A percentile compares a stretch with the other conserved stretches of the same genome.
phyloP scores from a whole-genome alignment of 106 monocot species.

The Hemerocallis citrina region DNA sequence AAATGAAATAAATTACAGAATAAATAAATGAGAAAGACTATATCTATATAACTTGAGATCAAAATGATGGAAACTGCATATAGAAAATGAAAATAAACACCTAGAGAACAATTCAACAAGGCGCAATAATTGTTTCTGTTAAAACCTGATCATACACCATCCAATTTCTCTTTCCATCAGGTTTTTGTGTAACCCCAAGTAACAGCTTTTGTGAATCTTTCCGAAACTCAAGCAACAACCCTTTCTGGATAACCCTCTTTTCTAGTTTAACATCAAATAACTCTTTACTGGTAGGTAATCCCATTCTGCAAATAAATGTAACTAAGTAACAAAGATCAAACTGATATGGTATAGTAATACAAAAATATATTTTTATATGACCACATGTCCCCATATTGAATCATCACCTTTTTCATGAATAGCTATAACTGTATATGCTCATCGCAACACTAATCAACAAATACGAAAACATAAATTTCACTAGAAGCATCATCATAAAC shows the following conservation, averaged over 20 bases:
- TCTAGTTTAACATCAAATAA: slow-evolving; percentile 45
- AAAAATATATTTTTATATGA: background rate
- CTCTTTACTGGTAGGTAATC: slow-evolving; percentile 45
- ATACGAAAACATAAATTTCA: background rate
- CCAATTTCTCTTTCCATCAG: slow-evolving; percentile 99
- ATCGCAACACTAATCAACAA: background rate
- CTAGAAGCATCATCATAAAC: background rate
- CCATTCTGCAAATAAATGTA: slow-evolving; percentile 34
- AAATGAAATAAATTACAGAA: slow-evolving; percentile 5
- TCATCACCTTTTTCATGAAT: background rate
- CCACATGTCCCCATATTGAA: background rate
- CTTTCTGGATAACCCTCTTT: slow-evolving; percentile 64
- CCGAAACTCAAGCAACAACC: slow-evolving; percentile 75
- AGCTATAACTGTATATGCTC: background rate
- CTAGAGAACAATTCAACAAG: slow-evolving; percentile 45
- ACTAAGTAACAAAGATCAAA: background rate
- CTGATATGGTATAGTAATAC: background rate
- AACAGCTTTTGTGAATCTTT: slow-evolving; percentile 83
- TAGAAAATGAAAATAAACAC: slow-evolving; percentile 9
- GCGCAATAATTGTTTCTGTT: slow-evolving; percentile 26
- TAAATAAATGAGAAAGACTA: slow-evolving; percentile 1
- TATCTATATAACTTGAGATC: too few relatives aligned
- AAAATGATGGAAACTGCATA: background rate
- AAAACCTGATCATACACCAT: slow-evolving; percentile 95
- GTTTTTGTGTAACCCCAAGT: slow-evolving; percentile 81